phyloP scores from a whole-genome alignment of 225 moss, liverwort and hornwort species.

The Polytrichum formosum region DNA sequence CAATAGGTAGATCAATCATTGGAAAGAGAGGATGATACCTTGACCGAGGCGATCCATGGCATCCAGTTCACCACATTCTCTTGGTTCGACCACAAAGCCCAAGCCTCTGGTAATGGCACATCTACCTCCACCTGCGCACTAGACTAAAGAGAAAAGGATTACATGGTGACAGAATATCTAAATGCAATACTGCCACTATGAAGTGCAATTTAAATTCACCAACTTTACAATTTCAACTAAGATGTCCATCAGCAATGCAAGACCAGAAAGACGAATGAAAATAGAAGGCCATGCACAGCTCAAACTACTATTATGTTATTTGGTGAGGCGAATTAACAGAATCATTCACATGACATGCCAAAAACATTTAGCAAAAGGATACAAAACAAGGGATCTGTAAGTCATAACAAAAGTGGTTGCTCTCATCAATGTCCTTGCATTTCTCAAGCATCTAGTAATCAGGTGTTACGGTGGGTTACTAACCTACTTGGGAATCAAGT shows the following conservation, averaged over 20 bases:
- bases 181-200: background rate
- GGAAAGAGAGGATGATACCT: conserved; percentile 39
- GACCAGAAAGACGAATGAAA: too few relatives aligned
- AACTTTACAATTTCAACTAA: background rate
- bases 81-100: conserved; percentile 87
- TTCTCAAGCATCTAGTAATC: too few relatives aligned
- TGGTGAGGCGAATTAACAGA: too few relatives aligned
- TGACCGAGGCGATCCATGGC: conserved; percentile 92
- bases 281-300: too few relatives aligned
- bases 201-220: conserved; percentile 1
- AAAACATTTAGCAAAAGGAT: too few relatives aligned
- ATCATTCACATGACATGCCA: too few relatives aligned
- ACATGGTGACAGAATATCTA: background rate
- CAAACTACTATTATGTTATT: too few relatives aligned
- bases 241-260: background rate
- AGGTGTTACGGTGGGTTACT: too few relatives aligned
- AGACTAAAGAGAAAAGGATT: conserved; percentile 9
- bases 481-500: too few relatives aligned
- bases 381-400: too few relatives aligned
- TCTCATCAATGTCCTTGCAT: too few relatives aligned
- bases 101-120: conserved; percentile 76
- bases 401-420: too few relatives aligned
- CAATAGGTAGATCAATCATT: background rate
- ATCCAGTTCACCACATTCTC: conserved; percentile 89
- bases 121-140: conserved; percentile 93